Evolutionary conservation across 2,329 filamentous ascomycete species (phyloP), one percentile per base, ranked within the genome.

Genomic region (Alternaria metachromatica): DNA sequence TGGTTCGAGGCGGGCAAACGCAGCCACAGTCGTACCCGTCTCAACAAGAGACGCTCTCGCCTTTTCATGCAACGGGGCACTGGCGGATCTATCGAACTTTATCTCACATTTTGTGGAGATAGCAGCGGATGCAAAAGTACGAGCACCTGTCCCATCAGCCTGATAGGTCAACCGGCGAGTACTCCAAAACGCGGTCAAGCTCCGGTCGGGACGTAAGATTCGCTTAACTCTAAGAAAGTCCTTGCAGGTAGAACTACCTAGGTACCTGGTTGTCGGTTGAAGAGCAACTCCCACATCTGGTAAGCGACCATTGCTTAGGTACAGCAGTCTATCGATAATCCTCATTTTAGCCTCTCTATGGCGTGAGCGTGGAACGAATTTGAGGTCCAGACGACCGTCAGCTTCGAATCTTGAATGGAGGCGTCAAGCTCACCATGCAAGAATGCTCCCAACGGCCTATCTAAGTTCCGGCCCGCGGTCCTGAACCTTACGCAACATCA

Each of bases 51-150:
- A 46, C 37, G 41, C 54, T 56, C 37, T 56, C 54, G 54, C 25
- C 18, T 58, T 33, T 26, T 44, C n/a, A 45, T 33, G 48, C 43
- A 21, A 59, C 41, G 57, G 41, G 45, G 6, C 18, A 48, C 58
- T 60, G 25, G 41, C 43, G 28, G 28, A 56, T 56, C 49, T 43
- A 55, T 41, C 43, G 21, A 55, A 60, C 58, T 25, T 25, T 44
- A 43, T 60, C 48, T 48, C 49, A 55, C 58, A 28, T 55, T 41
- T 28, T 60, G 58, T 55, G 50, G 49, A 26, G 58, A 48, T 18
- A 21, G 21, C 12, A 48, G 33, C 50, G 18, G 49, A 30, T 37
- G 46, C 10, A 30, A 26, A 45, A 53, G 13, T 37, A 37, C 49
- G 49, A 37, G 28, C 23, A 44, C 26, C 46, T 12, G 11, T 55